Evolutionary conservation across 176 grass and related monocot genomes (phyloP), one percentile per base, ranked within the genome.

Genomic region (Poa pratensis): DNA sequence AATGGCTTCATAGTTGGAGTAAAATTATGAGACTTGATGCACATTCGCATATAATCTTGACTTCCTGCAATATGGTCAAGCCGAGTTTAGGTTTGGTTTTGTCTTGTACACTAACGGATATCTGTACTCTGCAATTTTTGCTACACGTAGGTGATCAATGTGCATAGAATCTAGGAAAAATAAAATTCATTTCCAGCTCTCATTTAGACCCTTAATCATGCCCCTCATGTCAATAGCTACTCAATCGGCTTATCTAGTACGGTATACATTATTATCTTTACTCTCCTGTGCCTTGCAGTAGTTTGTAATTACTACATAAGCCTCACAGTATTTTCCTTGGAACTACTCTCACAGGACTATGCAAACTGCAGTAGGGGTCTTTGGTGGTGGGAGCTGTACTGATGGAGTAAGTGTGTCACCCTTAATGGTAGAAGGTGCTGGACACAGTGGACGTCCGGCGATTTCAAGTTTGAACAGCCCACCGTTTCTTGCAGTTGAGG

Each of bases 331-430:
- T 76, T 74, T 83, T 13, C 28, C 20, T 23, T 81, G 48, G 18
- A 81, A 73, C 54, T 78, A 52, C 72, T 79, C 4, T 67, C 16
- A 43, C 86, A 99, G 96, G 81, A 96, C 96, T 76, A 96, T 96
- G 88, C 93, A 99, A 90, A 99, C 96, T 51, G 91, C 96, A 78
- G 96, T 88, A 3, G 96, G 96, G 27, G 96, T 99, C 60, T 99
- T 99, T 73, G 96, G 96, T 54, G 93, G 96, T 79, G 91, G 92
- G 54, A 87, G 52, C 81, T 91, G 32, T 80, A 80, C 8, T 80
- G 80, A 89, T 62, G 93, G 78, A 62, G 66, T 66, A 19, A 80
- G 53, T 35, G 46, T 10, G 24, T 49, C 82, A 70, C 84, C 88
- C 20, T 77, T 99, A 20, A 99, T 99, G 93, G 82, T 96, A 63